These are phyloP conservation scores for Iris macrosiphon DNA, from an alignment of 106 monocot species.

Conservation along the genomic window DNA sequence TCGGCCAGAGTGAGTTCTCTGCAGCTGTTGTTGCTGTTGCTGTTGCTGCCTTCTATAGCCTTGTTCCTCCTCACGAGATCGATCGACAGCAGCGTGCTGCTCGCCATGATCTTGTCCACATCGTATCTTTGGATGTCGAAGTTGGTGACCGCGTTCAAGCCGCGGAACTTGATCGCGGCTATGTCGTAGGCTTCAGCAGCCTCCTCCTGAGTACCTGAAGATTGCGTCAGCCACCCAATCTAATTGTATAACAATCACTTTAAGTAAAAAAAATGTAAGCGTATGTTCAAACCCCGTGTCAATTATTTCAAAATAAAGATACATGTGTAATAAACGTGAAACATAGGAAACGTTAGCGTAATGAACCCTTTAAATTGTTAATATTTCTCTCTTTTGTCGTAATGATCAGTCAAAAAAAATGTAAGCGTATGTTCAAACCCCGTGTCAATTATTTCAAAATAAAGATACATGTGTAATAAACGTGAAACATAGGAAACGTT, in stretches of 20 bases:
- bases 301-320: not conserved
- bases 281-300: too few species aligned
- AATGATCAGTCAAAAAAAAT: too few species aligned
- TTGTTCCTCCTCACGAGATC: not conserved
- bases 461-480: not conserved
- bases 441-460: not conserved
- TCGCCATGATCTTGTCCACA: slow-evolving; percentile 15
- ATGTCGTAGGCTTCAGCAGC: slow-evolving; percentile 71
- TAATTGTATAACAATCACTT: too few species aligned
- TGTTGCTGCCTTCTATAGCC: not conserved
- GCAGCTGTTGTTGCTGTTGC: not conserved
- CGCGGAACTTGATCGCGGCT: slow-evolving; percentile 69
- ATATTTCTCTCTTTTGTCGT: too few species aligned
- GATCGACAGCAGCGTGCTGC: not conserved
- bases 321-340: not conserved
- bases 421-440: too few species aligned
- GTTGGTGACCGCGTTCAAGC: slow-evolving; percentile 51
- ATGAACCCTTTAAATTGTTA: too few species aligned
- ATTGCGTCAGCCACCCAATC: too few species aligned
- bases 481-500: not conserved
- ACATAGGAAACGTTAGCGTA: not conserved
- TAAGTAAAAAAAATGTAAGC: too few species aligned
- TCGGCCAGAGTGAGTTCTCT: not conserved
- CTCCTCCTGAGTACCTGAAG: slow-evolving; percentile 52
- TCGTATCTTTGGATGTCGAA: slow-evolving; percentile 40